These are phyloP conservation scores for Candida endomychidarum DNA, from an alignment of 805 yeast species.

Conservation along the genomic window DNA sequence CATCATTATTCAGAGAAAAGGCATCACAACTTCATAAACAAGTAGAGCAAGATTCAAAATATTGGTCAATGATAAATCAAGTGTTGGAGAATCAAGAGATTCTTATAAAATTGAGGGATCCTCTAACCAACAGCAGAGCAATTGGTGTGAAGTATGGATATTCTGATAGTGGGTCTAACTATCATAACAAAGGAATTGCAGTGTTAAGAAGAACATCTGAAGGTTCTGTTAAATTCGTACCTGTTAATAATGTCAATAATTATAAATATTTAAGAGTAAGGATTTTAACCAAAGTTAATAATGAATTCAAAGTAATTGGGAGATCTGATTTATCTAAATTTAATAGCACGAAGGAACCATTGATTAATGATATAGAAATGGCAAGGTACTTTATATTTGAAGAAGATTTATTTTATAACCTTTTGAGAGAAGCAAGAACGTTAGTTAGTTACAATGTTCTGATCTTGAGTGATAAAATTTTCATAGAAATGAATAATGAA, in stretches of 20 bases:
- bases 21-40: constrained; percentile 53
- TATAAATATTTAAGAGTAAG: constrained; percentile 58
- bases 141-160: constrained; percentile 88
- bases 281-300: constrained; percentile 54
- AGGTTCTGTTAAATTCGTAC: constrained; percentile 36
- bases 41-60: constrained; percentile 58
- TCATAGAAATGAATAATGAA: constrained; percentile 64
- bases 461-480: constrained; percentile 61
- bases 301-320: constrained; percentile 56
- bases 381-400: constrained; percentile 82
- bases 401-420: constrained; percentile 79
- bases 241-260: constrained; percentile 25
- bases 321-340: constrained; percentile 38
- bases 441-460: constrained; percentile 69
- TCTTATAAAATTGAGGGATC: constrained; percentile 64
- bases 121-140: constrained; percentile 44
- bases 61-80: constrained; percentile 59
- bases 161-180: constrained; percentile 85
- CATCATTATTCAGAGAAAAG: constrained; percentile 50
- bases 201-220: constrained; percentile 51
- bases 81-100: constrained; percentile 54
- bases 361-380: constrained; percentile 55
- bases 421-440: constrained; percentile 71
- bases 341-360: constrained; percentile 14
- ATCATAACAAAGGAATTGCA: constrained; percentile 74